Base-by-base conservation (phyloP, 2,329 filamentous ascomycete genomes). In the Alternaria ethzedia region DNA sequence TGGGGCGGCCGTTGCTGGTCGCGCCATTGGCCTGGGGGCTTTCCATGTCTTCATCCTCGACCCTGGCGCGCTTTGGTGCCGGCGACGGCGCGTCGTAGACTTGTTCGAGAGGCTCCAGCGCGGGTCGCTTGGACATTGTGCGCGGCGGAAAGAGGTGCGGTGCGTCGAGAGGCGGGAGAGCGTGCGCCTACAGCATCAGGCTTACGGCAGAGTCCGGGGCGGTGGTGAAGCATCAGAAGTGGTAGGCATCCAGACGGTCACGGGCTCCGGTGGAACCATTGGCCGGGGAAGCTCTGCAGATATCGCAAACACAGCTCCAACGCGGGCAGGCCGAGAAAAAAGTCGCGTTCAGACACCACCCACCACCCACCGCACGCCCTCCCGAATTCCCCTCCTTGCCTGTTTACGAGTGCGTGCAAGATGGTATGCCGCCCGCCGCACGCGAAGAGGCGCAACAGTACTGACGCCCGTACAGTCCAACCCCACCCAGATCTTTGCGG, bases 401-500 rank as follows among this genome's bases (percentile, higher is more conserved):
- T 72, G 61, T 70, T 70, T 68, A 59, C 57, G 65, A 54, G 57
- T 59, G 59, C 61, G 54, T 57, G 28, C 71, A 74, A 70, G 62
- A 79, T 79, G 77, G 77, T 79, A 73, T 63, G 70, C 57, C 25
- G 54, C 26, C 21, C 51, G 23, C 20, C 47, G 26, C 13, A 41
- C 45, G 30, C 6, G 20, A 25, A 9, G 43, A 55, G 23, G 6
- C 30, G 9, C 13, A 28, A 25, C 15, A 45, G 49, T 51, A 54
- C 70, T 76, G 52, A 76, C 43, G 23, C 52, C 12, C 8, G 13
- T 57, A 36, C 61, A 82, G 79, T 79, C 80, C 65, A 96, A 94
- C 84, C 94, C 95, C 77, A 97, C 94, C 68, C 95, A 98, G 84
- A 98, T 98, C 86, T 98, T 98, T 83, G 93, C 94, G 77, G 93